phyloP scores from a whole-genome alignment of 129 eudicot genomes.

The Ambrosia artemisiifolia region DNA sequence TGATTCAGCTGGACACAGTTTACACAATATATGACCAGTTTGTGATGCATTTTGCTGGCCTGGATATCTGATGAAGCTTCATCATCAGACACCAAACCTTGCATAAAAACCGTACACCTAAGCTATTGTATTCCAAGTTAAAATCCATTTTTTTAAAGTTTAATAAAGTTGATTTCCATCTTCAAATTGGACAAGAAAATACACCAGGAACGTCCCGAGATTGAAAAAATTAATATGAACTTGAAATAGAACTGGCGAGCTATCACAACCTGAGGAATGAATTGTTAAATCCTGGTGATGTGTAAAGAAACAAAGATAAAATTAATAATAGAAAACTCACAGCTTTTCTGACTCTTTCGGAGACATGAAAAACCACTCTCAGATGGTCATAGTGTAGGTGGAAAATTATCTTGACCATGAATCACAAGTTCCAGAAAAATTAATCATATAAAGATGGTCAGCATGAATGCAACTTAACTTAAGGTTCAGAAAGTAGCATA shows the following conservation, averaged over 20 bases:
- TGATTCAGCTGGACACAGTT: too few relatives aligned
- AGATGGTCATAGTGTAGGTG: slow-evolving; percentile 94
- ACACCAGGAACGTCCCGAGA: too few relatives aligned
- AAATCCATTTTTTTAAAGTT: too few relatives aligned
- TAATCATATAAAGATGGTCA: slow-evolving; percentile 17
- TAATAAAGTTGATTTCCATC: too few relatives aligned
- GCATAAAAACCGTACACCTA: too few relatives aligned
- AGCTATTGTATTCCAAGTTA: too few relatives aligned
- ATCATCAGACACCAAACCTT: too few relatives aligned
- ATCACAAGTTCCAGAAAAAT: slow-evolving; percentile 19
- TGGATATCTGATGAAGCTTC: too few relatives aligned
- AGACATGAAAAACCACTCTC: slow-evolving; percentile 88
- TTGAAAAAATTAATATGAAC: too few relatives aligned
- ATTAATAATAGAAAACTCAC: slow-evolving; percentile 56
- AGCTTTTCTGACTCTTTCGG: slow-evolving; percentile 78
- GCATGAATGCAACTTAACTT: background rate
- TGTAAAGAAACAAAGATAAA: background rate
- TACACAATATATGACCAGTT: too few relatives aligned
- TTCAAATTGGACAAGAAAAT: too few relatives aligned
- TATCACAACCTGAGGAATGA: slow-evolving; percentile 51
- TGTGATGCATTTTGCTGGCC: too few relatives aligned
- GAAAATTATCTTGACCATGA: slow-evolving; percentile 79
- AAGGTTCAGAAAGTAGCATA: background rate
- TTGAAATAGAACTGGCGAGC: slow-evolving; percentile 85
- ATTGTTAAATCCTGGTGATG: background rate